Base-by-base conservation (phyloP, 2,329 filamentous ascomycete species). In the Verticillium alfalfae region DNA sequence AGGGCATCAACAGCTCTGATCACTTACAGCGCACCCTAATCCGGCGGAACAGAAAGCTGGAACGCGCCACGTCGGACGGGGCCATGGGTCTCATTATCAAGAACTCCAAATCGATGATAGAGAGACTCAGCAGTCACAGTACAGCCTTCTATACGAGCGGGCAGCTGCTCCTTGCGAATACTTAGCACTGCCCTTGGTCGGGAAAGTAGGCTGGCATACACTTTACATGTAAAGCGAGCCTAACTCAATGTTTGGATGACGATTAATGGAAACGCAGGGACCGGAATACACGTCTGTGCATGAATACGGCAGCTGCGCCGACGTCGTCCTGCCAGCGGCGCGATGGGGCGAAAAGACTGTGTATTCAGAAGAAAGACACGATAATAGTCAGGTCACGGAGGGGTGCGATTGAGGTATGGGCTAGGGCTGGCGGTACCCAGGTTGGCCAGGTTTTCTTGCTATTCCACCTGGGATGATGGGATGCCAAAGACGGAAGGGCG, bases 111-210 rank as follows among this genome's bases (percentile, higher is more conserved):
- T 68, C 72, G 7, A 64, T 73, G 34, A 66, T 67, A 45, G 59
- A 69, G 4, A 66, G 70, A 13, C 64, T 76, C 34, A 74, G 72
- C 0, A 71, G 69, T 57, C 74, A 75, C 67, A 72, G 71, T 34
- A 76, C 76, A 59, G 73, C 68, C 3, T 76, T 77, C 62, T 76
- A 76, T 64, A 76, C 74, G 10, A 69, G 67, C 22, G 74, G 74
- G 1, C 73, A 77, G 66, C 63, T 76, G 13, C 73, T 76, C 59
- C 66, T 76, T 10, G 75, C 76, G 73, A 76, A 61, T 77, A 76
- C 59, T 75, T 76, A 64, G 73, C 72, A 39, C 64, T 76, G n/a
- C 73, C 73, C 1, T 65, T 76, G 56, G 66, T 76, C 12, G 73
- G 75, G 5, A 77, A 77, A 59, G 73, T 71, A 3, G 74, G 75